Evolutionary conservation across 257 asterid species (phyloP).

Genomic region (Plantago elongata): DNA sequence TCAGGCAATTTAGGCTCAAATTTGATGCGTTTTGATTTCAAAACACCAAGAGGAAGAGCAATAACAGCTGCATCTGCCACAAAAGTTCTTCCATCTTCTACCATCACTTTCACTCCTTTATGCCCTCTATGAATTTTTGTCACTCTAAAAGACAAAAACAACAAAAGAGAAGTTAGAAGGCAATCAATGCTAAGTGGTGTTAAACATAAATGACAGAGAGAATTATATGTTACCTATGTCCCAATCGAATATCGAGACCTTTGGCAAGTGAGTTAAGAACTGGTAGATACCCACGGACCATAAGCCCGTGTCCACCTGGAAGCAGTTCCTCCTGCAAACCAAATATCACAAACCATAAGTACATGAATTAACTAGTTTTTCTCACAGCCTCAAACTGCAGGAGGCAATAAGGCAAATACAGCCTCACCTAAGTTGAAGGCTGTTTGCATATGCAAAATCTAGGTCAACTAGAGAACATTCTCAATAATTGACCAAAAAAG

Average conservation of each 20-base stretch:
- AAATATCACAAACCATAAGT: constrained; percentile 3
- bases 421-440: no score
- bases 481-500: no score
- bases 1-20: constrained; percentile 92
- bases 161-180: constrained; percentile 13
- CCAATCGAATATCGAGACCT: constrained; percentile 86
- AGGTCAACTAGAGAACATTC: no score
- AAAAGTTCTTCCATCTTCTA: constrained; percentile 80
- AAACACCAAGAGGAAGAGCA: constrained; percentile 86
- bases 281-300: constrained; percentile 96
- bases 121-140: constrained; percentile 65
- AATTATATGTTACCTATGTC: constrained; percentile 54
- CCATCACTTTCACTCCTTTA: constrained; percentile 76
- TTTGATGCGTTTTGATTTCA: constrained; percentile 59
- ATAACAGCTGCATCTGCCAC: constrained; percentile 91
- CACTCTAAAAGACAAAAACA: constrained; percentile 41
- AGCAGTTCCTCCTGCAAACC: constrained; percentile 76
- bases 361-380: not conserved
- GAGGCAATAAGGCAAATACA: no score
- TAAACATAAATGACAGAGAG: not conserved
- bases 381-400: no score
- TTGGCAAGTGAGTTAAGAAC: constrained; percentile 87
- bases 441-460: no score
- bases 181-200: not conserved
- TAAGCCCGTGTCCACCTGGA: constrained; percentile 98